Conservation (phyloP, 139 green algal genomes). For the Pycnococcus provasolii region DNA sequence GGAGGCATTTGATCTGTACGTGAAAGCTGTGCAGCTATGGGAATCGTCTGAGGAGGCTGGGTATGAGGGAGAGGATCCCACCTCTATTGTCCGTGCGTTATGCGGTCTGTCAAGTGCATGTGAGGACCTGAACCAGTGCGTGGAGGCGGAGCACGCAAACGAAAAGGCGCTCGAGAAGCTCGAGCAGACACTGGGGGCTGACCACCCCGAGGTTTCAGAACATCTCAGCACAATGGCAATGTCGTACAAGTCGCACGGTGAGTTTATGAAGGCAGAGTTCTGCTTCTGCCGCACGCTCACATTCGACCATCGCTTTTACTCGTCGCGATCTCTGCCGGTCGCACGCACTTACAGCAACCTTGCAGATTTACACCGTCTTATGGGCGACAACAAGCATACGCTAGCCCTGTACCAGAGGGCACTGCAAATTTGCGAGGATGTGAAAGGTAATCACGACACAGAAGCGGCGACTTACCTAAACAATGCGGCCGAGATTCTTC, state of each 20-base stretch:
- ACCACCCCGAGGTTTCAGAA: background rate
- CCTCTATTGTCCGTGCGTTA: background rate
- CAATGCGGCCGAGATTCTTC: slow-evolving; percentile 8
- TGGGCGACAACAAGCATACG: background rate
- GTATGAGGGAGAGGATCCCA: slow-evolving; percentile 2
- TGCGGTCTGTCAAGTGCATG: background rate
- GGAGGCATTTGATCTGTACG: background rate
- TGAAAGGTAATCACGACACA: background rate
- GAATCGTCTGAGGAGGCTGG: background rate
- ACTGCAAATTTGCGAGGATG: slow-evolving; percentile 2
- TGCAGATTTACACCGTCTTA: background rate
- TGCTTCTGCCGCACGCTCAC: background rate
- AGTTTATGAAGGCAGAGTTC: slow-evolving; percentile 10
- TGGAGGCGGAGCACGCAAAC: slow-evolving; percentile 1
- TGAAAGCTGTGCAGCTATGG: background rate
- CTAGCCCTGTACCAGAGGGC: slow-evolving; percentile 7
- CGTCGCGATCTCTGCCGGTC: background rate
- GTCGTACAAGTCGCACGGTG: slow-evolving; percentile 10
- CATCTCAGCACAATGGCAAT: slow-evolving; percentile 1
- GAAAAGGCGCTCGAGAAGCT: slow-evolving; percentile 9
- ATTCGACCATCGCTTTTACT: background rate
- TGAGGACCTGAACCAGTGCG: slow-evolving; percentile 2
- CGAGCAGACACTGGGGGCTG: slow-evolving; percentile 4
- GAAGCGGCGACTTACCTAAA: slow-evolving; percentile 19
- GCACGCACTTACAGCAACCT: background rate